Evolutionary conservation across 164 flowering plant genomes (phyloP), one percentile per base, ranked within the genome.

Genomic region (Vitis vinifera): DNA sequence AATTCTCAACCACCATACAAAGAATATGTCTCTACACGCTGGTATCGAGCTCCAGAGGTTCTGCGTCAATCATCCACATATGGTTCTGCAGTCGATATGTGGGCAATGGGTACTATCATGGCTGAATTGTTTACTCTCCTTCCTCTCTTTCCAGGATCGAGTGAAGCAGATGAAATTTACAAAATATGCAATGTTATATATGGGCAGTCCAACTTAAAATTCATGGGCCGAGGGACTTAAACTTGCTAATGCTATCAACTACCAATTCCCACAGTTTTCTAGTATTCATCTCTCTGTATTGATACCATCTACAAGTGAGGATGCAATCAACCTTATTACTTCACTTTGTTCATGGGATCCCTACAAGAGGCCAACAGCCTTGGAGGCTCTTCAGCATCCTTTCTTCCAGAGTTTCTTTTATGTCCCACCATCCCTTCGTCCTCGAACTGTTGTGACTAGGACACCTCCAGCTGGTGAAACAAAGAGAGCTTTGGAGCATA

Each of bases 51-150:
- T 10, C 99, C 99, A 68, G 99, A 95, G 76, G 94, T 95, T 71
- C 82, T 93, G 70, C 92, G 93, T 15, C 96, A 91, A 84, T 87
- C 99, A 47, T 78, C 87, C 55, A 62, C 76, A 2, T 95, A 95
- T 78, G 78, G 79, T 75, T 80, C 92, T 74, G 94, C 96, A 71
- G 97, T 95, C 71, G 99, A 94, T 79, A 91, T 92, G 96, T 94
- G 99, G 99, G 99, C 97, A 10, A 95, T 95, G 99, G 99, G 99
- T 68, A 97, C 98, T 58, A 93, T 93, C 58, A 91, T 93, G 92
- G 93, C 98, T 71, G 99, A 95, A 65, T 57, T 95, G 77, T 86
- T 95, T 61, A 82, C 93, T 64, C 92, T 93, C 0, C 88, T 92
- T 29, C 98, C 99, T 44, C 92, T 95, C 48, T 95, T 95, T 71